These are phyloP conservation scores for Flagelloscypha sp. DNA, from an alignment of 768 basidiomycete genomes.

Conservation along the genomic window DNA sequence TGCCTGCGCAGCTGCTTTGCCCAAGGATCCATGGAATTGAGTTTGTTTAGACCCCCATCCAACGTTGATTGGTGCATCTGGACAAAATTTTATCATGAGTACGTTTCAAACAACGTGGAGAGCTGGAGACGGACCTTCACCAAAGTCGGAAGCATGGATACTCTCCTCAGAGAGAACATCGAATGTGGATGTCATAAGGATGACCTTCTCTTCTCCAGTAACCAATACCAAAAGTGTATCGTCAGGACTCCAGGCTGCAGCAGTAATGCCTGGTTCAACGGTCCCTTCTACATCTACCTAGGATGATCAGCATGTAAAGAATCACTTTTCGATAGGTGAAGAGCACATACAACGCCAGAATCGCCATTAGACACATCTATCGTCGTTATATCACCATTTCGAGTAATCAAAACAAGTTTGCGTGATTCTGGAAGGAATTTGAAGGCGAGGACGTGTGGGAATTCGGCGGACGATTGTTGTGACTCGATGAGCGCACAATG, in stretches of 20 bases:
- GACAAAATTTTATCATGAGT: slow-evolving; percentile 10
- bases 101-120: neutral
- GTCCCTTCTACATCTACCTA: slow-evolving; percentile 80
- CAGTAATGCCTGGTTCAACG: slow-evolving; percentile 75
- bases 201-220: slow-evolving; percentile 73
- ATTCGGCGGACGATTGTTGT: slow-evolving; percentile 2
- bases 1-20: slow-evolving; percentile 72
- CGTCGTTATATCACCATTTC: slow-evolving; percentile 77
- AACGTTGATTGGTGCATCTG: slow-evolving; percentile 87
- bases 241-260: slow-evolving; percentile 88
- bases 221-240: slow-evolving; percentile 77
- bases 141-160: slow-evolving; percentile 69
- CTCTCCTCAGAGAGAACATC: slow-evolving; percentile 79
- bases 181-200: slow-evolving; percentile 84
- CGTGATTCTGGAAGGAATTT: slow-evolving; percentile 67
- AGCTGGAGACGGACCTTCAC: slow-evolving; percentile 51
- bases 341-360: slow-evolving; percentile 32
- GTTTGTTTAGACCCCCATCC: slow-evolving; percentile 98
- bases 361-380: slow-evolving; percentile 45
- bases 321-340: neutral
- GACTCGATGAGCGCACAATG: slow-evolving; percentile 18
- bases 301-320: slow-evolving; percentile 14
- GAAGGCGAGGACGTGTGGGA: slow-evolving; percentile 50
- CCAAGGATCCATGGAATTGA: slow-evolving; percentile 94
- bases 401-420: slow-evolving; percentile 55